These are phyloP conservation scores for Annona squamosa DNA, from an alignment of 164 flowering plant species.

Conservation along the genomic window DNA sequence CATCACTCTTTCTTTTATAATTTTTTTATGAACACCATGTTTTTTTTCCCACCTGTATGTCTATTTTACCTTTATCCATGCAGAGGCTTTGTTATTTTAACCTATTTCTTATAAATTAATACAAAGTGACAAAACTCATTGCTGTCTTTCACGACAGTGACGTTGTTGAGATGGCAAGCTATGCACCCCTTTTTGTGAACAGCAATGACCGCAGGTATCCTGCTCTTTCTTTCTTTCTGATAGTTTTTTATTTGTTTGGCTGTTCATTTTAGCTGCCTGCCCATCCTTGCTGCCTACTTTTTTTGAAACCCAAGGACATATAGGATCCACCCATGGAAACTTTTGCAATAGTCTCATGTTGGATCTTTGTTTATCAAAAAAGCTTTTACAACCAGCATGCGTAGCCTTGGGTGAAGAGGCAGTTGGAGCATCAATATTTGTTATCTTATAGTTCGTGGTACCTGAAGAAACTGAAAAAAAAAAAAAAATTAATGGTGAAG, in stretches of 20 bases:
- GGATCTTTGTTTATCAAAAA: too few species aligned
- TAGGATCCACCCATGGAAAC: background rate
- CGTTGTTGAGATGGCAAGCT: constrained; percentile 79
- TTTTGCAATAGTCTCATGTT: background rate
- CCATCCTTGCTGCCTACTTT: background rate
- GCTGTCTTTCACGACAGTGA: constrained; percentile 57
- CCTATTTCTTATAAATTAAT: background rate
- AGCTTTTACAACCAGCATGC: background rate
- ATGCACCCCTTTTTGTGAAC: constrained; percentile 93
- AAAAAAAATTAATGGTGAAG: constrained; percentile 20
- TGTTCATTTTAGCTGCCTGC: background rate
- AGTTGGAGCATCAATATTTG: background rate
- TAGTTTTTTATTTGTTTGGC: background rate
- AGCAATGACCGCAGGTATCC: constrained; percentile 65
- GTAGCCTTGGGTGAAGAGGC: background rate
- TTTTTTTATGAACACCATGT: too few species aligned
- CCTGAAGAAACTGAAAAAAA: background rate
- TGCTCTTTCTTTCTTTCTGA: background rate
- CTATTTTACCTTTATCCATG: background rate
- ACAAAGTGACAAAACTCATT: background rate
- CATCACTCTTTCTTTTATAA: too few species aligned
- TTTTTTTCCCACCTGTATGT: background rate
- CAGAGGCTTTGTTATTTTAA: background rate
- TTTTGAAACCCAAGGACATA: background rate
- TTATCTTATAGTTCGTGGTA: background rate